Evolutionary conservation across 345 rosid genomes (phyloP).

Genomic region (Hevea brasiliensis): DNA sequence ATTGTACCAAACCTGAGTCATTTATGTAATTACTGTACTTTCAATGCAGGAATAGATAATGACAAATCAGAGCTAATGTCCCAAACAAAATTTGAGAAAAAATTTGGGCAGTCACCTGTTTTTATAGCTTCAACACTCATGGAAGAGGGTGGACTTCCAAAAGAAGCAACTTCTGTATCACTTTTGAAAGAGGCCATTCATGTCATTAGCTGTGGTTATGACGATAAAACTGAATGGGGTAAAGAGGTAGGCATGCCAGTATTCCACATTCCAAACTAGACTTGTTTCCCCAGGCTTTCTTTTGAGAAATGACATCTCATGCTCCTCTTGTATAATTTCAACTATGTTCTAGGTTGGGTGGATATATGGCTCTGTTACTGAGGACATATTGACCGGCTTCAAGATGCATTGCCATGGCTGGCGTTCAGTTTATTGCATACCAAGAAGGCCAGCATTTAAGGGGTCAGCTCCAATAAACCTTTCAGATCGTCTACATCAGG

Average conservation of each 20-base stretch:
- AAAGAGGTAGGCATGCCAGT: constrained; percentile 46
- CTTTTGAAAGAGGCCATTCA: constrained; percentile 73
- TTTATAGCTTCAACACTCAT: constrained; percentile 47
- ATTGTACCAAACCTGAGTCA: neutral
- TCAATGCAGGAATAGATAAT: constrained; percentile 41
- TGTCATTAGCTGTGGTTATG: constrained; percentile 70
- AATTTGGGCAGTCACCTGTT: constrained; percentile 57
- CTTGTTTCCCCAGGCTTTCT: neutral
- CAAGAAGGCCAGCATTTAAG: constrained; percentile 60
- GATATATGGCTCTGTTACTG: constrained; percentile 83
- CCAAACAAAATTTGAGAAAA: constrained; percentile 55
- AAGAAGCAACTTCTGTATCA: constrained; percentile 47
- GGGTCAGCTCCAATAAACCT: constrained; percentile 78
- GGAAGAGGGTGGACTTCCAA: constrained; percentile 58
- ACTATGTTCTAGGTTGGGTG: constrained; percentile 51
- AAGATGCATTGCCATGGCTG: constrained; percentile 82
- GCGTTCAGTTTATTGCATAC: constrained; percentile 71
- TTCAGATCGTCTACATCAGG: constrained; percentile 74
- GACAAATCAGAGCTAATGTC: constrained; percentile 48
- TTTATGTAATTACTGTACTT: constrained; percentile 4
- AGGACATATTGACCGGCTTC: constrained; percentile 72
- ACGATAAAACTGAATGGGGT: constrained; percentile 75
- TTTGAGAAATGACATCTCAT: constrained; percentile 1
- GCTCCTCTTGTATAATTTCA: neutral
- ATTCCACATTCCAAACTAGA: neutral